Evolutionary conservation across 2,329 filamentous ascomycete genomes (phyloP).

Genomic region (Pseudopyrenochaeta lycopersici): DNA sequence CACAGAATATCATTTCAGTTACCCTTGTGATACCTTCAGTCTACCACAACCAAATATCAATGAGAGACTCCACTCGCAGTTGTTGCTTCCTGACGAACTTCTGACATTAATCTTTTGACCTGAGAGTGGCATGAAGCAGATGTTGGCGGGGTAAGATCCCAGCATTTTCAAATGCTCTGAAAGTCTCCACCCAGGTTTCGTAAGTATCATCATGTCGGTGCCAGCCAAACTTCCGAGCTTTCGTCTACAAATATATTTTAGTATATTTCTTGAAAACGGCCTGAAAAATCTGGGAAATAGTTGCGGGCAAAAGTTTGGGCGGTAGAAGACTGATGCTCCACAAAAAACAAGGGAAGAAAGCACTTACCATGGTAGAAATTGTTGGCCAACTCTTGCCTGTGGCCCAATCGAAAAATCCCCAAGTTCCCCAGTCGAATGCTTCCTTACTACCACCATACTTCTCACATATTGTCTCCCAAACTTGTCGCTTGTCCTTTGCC

Average conservation of each 20-base stretch:
- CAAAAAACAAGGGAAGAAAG: no score
- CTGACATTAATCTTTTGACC: no score
- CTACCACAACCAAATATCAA: no score
- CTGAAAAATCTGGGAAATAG: no score
- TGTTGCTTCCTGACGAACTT: no score
- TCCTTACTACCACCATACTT: conserved; percentile 5
- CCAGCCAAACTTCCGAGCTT: background rate
- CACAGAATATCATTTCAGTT: no score
- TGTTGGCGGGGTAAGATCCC: background rate
- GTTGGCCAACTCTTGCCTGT: conserved; percentile 14
- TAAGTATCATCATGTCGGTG: background rate
- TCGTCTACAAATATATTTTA: background rate
- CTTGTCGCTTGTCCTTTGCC: background rate
- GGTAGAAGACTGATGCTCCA: no score
- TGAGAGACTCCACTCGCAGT: no score
- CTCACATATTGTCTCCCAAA: background rate
- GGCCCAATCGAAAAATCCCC: conserved; percentile 4
- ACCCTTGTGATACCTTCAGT: no score
- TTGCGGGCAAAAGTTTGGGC: no score
- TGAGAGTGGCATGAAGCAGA: no score
- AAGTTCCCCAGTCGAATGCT: conserved; percentile 8
- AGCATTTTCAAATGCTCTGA: background rate
- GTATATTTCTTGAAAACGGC: no score
- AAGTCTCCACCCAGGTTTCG: background rate
- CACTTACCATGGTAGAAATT: conserved; percentile 8